Conservation (phyloP, 148 eudicot genomes). For the Beta vulgaris region DNA sequence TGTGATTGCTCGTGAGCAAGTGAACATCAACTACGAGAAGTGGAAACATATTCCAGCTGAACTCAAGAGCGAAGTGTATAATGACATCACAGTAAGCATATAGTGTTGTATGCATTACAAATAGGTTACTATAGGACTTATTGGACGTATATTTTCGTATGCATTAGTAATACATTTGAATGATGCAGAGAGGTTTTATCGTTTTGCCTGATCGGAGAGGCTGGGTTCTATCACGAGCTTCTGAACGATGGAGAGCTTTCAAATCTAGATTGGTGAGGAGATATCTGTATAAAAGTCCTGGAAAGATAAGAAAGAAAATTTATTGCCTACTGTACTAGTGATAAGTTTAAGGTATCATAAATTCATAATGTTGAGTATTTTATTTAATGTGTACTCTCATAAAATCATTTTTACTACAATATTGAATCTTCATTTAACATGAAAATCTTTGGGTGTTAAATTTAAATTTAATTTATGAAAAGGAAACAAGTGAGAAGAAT, state of each 20-base stretch:
- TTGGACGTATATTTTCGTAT: not conserved
- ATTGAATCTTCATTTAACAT: too few species aligned
- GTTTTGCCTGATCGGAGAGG: not conserved
- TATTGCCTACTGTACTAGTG: not conserved
- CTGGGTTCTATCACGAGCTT: not conserved
- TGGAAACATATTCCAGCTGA: conserved; percentile 9
- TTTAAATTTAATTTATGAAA: not conserved
- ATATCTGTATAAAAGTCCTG: not conserved
- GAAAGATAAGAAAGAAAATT: conserved; percentile 11
- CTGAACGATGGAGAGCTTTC: conserved; percentile 3
- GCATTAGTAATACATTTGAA: not conserved
- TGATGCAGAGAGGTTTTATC: not conserved
- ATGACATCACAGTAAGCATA: not conserved
- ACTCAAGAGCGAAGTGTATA: not conserved
- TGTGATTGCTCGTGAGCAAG: conserved; percentile 10
- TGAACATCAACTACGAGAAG: conserved; percentile 1
- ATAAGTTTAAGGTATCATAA: conserved; percentile 8
- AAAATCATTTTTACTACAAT: too few species aligned
- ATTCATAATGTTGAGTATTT: too few species aligned
- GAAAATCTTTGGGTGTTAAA: too few species aligned
- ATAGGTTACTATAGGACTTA: not conserved
- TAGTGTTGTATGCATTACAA: not conserved
- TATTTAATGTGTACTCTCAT: too few species aligned
- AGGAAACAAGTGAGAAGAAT: not conserved
- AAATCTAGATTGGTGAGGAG: conserved; percentile 8